These are phyloP conservation scores for Steccherinum ochraceum DNA, from an alignment of 768 basidiomycete species.

Conservation along the genomic window DNA sequence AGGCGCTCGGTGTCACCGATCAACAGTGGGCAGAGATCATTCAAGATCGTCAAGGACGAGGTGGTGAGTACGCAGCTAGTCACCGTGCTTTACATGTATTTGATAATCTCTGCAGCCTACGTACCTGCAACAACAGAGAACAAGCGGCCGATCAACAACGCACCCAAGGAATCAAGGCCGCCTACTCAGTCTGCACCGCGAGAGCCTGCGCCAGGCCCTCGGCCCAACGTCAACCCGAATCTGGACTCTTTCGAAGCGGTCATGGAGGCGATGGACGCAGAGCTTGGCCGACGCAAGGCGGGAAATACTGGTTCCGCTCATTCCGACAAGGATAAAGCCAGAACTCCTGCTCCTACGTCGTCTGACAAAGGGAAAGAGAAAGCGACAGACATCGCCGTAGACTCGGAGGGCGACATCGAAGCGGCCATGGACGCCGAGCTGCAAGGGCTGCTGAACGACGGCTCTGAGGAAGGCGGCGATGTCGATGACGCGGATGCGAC, in stretches of 20 bases:
- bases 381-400: constrained; percentile 25
- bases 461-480: constrained; percentile 44
- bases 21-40: constrained; percentile 90
- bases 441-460: constrained; percentile 20
- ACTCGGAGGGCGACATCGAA: constrained; percentile 53
- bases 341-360: constrained; percentile 6
- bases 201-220: constrained; percentile 27
- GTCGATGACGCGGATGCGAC: constrained; percentile 43
- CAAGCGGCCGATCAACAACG: constrained; percentile 5
- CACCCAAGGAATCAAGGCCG: background rate
- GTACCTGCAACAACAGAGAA: constrained; percentile 32
- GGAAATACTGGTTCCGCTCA: too few relatives aligned
- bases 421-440: constrained; percentile 89
- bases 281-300: constrained; percentile 49
- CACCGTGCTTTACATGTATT: background rate
- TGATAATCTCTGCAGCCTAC: constrained; percentile 42
- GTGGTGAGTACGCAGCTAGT: constrained; percentile 51
- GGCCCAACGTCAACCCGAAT: constrained; percentile 51
- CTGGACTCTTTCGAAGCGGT: constrained; percentile 93
- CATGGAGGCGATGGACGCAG: constrained; percentile 92
- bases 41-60: constrained; percentile 66
- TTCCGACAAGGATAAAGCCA: constrained; percentile 16
- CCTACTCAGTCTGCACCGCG: background rate
- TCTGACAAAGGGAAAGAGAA: constrained; percentile 42
- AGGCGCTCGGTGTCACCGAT: constrained; percentile 82